Evolutionary conservation across 148 eudicot species (phyloP).

Genomic region (Drosera capensis): DNA sequence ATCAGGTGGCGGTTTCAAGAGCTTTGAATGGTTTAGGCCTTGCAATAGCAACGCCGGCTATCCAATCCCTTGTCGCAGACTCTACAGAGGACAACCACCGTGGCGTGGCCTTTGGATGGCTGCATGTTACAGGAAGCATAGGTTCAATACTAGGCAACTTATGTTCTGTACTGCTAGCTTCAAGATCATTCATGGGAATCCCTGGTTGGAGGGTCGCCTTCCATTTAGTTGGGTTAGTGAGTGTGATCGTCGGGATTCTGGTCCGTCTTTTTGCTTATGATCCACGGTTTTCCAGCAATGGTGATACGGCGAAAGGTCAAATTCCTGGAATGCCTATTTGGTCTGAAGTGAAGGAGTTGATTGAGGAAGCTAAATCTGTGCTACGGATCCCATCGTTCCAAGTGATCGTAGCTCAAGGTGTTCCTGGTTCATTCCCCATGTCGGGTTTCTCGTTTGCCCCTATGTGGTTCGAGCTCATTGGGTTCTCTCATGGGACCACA

Average conservation of each 20-base stretch:
- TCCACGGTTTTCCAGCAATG: slow-evolving; percentile 28
- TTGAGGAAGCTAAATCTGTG: slow-evolving; percentile 46
- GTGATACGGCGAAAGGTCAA: slow-evolving; percentile 11
- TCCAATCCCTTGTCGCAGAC: slow-evolving; percentile 73
- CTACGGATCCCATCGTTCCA: slow-evolving; percentile 54
- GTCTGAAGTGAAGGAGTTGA: slow-evolving; percentile 28
- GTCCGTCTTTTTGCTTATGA: slow-evolving; percentile 62
- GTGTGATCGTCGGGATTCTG: slow-evolving; percentile 56
- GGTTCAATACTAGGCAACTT: slow-evolving; percentile 63
- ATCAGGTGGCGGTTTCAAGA: slow-evolving; percentile 63
- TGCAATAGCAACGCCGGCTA: slow-evolving; percentile 64
- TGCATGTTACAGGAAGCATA: slow-evolving; percentile 38
- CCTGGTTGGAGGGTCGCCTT: slow-evolving; percentile 80
- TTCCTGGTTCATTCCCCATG: slow-evolving; percentile 69
- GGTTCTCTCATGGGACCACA: slow-evolving; percentile 62
- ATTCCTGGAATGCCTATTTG: slow-evolving; percentile 16
- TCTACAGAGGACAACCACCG: slow-evolving; percentile 70
- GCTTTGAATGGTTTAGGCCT: slow-evolving; percentile 78
- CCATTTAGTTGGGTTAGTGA: slow-evolving; percentile 55
- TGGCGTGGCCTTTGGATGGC: slow-evolving; percentile 75
- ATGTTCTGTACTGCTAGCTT: slow-evolving; percentile 40
- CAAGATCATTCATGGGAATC: slow-evolving; percentile 47
- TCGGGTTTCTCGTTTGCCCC: slow-evolving; percentile 56
- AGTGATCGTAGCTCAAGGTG: slow-evolving; percentile 64
- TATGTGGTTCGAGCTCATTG: slow-evolving; percentile 86